phyloP scores from a whole-genome alignment of 176 grass and related monocot genomes.

The Sorghum bicolor region Sorghum_bicolor_NCBIv3 NC_012870.2:67459001-67459500 shows the following conservation, averaged over 20 bases:
- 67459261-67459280: conserved; percentile 96
- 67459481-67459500: conserved; percentile 27
- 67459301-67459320: conserved; percentile 26
- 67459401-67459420: conserved; percentile 50
- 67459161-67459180: conserved; percentile 74
- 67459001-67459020: conserved; percentile 91
- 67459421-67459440: conserved; percentile 45
- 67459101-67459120: conserved; percentile 84
- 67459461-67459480: conserved; percentile 11
- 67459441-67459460: conserved; percentile 40
- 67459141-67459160: conserved; percentile 99
- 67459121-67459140: conserved; percentile 97
- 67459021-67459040: conserved; percentile 96
- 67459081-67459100: conserved; percentile 62
- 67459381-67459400: conserved; percentile 71
- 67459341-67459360: not conserved
- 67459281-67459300: conserved; percentile 51
- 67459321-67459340: not conserved
- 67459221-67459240: conserved; percentile 69
- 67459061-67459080: conserved; percentile 54
- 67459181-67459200: conserved; percentile 66
- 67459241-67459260: conserved; percentile 87
- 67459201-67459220: conserved; percentile 24
- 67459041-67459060: conserved; percentile 62
- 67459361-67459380: conserved; percentile 22